phyloP scores from a whole-genome alignment of 192 early-diverging fungal genomes.

The Helicostylum pulchrum region DNA sequence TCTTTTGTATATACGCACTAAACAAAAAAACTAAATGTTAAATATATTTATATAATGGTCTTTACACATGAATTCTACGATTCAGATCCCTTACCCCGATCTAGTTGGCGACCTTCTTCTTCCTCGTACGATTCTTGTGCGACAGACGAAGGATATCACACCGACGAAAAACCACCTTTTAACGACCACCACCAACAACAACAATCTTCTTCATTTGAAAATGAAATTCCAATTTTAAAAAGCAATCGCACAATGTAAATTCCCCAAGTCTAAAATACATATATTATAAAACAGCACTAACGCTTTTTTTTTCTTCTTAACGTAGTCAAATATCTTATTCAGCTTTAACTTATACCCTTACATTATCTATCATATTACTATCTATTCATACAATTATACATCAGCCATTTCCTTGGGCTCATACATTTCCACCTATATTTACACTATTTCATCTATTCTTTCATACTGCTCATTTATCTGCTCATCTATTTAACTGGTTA shows the following conservation, averaged over 20 bases:
- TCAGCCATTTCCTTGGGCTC: slow-evolving; percentile 25
- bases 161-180: slow-evolving; percentile 21
- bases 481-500: slow-evolving; percentile 40
- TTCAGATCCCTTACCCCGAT: neutral
- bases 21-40: no score
- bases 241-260: slow-evolving; percentile 35
- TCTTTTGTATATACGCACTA: neutral
- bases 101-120: neutral
- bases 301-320: no score
- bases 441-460: slow-evolving; percentile 34
- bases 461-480: slow-evolving; percentile 43
- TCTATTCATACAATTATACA: slow-evolving; percentile 12
- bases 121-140: slow-evolving; percentile 9
- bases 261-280: no score
- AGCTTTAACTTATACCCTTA: slow-evolving; percentile 36
- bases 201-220: slow-evolving; percentile 5
- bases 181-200: slow-evolving; percentile 10
- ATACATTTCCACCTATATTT: slow-evolving; percentile 37
- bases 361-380: slow-evolving; percentile 25
- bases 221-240: slow-evolving; percentile 36
- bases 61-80: no score
- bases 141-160: slow-evolving; percentile 30
- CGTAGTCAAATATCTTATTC: slow-evolving; percentile 39
- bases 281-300: no score
- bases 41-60: no score